Base-by-base conservation (phyloP, 2,329 filamentous ascomycete species). In the Aureobasidium sp. region DNA sequence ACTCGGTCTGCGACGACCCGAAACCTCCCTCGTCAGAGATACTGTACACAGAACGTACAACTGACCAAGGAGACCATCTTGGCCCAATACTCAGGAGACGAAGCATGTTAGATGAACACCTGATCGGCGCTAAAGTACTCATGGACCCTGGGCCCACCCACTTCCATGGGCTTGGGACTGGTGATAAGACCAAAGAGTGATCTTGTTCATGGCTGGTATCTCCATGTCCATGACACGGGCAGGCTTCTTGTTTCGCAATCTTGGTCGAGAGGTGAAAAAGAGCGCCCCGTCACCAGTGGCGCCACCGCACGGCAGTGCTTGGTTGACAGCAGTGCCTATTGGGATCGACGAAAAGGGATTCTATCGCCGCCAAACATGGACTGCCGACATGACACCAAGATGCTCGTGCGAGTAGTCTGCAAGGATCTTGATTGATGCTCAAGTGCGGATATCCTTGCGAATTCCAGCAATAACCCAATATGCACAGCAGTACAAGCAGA, bases 281-380 rank as follows among this genome's bases (percentile, higher is more conserved):
- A 39, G 32, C 48, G n/a, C 48, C 21, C 21, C 21, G 21, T 21
- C 21, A 21, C 9, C 32, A n/a, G 39, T 34, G 51, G 27, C 29
- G 25, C 41, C 14, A 36, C 29, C 53, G 39, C 53, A 5, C 53
- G 53, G 53, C 39, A 45, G 41, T 36, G 41, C 39, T 45, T 55
- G 37, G 41, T 57, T 57, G 53, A 57, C 53, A 57, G 53, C 41
- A 45, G n/a, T 11, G 14, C 16, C 53, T 45, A 57, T 57, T 57
- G 30, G 14, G 53, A 57, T 57, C 53, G 53, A 45, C 53, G 30
- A 5, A 32, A 25, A 32, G 51, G 14, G 10, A 30, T 29, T 32
- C 27, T 32, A n/a, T 45, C n/a, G 8, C 25, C 41, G 29, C 41
- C 14, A 11, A 44, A 41, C 11, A 27, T 34, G 41, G 14, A 41